Evolutionary conservation across 306 rosid species (phyloP), one percentile per base, ranked within the genome.

Genomic region (Glycine tomentella): DNA sequence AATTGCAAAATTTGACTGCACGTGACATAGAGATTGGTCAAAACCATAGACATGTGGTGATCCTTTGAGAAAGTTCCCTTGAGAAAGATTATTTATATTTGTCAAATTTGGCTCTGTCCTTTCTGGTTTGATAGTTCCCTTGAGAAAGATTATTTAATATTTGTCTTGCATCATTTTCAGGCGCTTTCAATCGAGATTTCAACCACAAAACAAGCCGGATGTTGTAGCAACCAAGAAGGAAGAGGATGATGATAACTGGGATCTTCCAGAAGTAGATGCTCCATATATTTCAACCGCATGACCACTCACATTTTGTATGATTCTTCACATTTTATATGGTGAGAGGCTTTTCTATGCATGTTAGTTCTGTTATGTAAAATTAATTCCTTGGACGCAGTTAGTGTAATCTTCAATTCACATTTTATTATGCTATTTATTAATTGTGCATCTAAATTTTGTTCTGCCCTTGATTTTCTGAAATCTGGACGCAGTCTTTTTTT

Each of bases 201-300:
- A 68, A 7, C 13, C 45, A 7, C 78, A 46, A 67, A 65, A 67
- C 80, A 84, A 38, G 88, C 79, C 40, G 12, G 90, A 84, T 12
- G 74, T n/a, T 57, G 76, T 87, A 11, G 45, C 57, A 77, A 52
- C 53, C 74, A 87, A 83, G 89, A 84, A 89, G 86, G 91, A 77
- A 55, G 98, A 86, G 74, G 98, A 91, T 20, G 93, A 87, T 16
- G 98, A 94, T 82, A 89, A 89, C 86, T 94, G 97, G 97, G 97
- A 92, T 84, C 77, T 92, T 48, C 95, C 97, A 40, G 89, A 62
- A 74, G 97, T 73, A 55, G 87, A 55, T 77, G 63, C 75, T 79
- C 92, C 89, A 17, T 69, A 76, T 55, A 42, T 73, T 73, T 92
- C 82, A 90, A 63, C 33, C n/a, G 8, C 52, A 17, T 76, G 49